Conservation (phyloP, 2,329 filamentous ascomycete genomes). For the Aspergillus fructus region DNA sequence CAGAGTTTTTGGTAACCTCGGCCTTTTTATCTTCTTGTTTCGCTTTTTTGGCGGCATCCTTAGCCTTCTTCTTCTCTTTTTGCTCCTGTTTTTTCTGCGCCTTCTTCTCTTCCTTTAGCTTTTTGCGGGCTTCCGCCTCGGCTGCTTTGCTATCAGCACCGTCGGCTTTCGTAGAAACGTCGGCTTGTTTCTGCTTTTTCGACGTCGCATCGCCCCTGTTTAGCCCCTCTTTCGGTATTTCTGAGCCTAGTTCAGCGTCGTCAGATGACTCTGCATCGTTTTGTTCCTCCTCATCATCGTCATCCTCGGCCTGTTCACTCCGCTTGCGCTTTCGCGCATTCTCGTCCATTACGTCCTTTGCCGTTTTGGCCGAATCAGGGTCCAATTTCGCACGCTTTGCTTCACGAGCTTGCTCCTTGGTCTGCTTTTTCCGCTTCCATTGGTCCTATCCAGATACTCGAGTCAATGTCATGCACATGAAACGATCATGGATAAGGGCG, state of each 20-base stretch:
- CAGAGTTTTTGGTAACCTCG: conserved; percentile 20
- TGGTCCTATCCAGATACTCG: conserved; percentile 64
- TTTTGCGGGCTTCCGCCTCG: conserved; percentile 37
- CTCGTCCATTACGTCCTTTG: conserved; percentile 91
- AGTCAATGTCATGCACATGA: conserved; percentile 16
- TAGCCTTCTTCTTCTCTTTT: conserved; percentile 52
- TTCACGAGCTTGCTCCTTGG: conserved; percentile 79
- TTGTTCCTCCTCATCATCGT: conserved; percentile 8
- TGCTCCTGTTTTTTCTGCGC: conserved; percentile 49
- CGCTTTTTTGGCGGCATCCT: conserved; percentile 34
- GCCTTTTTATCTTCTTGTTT: conserved; percentile 34
- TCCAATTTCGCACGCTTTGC: conserved; percentile 88
- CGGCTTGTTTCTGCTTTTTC: conserved; percentile 58
- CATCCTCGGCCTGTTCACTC: conserved; percentile 56
- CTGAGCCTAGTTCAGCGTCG: conserved; percentile 44
- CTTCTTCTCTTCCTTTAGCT: conserved; percentile 40
- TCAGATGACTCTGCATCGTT: conserved; percentile 41
- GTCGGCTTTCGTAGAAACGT: conserved; percentile 25
- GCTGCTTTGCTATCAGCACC: conserved; percentile 24
- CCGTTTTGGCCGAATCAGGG: conserved; percentile 84
- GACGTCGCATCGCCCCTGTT: conserved; percentile 46
- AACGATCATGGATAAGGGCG: conserved; percentile 4
- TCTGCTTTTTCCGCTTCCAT: conserved; percentile 95
- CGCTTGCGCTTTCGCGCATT: conserved; percentile 77
- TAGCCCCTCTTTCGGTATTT: conserved; percentile 62